Evolutionary conservation across 2,329 filamentous ascomycete genomes (phyloP), one percentile per base, ranked within the genome.

Genomic region (Aspergillus tubingensis): DNA sequence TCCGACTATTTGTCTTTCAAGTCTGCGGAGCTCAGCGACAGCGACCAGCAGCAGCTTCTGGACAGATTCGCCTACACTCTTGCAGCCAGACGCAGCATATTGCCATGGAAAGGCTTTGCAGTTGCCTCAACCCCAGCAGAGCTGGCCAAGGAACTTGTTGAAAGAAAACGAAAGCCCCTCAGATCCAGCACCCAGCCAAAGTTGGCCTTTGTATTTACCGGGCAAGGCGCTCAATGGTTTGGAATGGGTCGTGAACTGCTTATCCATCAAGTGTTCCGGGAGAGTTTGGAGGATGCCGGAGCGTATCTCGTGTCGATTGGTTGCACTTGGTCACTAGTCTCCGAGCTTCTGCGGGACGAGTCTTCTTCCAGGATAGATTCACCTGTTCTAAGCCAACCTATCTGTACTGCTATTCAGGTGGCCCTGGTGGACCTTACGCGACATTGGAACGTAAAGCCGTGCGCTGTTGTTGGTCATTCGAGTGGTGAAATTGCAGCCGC

Each of bases 401-500:
- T 71, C 3, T 73, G 68, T 23, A 71, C 69, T 3, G 67, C 63
- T 10, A 19, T 76, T 11, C 74, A 76, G 39, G 57, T 76, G 7
- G 72, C 70, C 1, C 41, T 76, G 4, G 65, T 74, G 2, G 71
- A 73, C 38, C 63, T 75, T 2, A 47, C 75, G 4, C 56, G 63
- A 1, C 65, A 38, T 68, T 69, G 68, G 55, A 57, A 32, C 4
- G 67, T 76, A 39, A 61, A 62, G 2, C 72, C 72, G 8, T 60
- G 47, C 19, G 58, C 57, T 8, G 71, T 74, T 2, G 62, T 52
- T 2, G 72, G 73, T 4, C 73, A 76, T 44, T 74, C 71, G 0
- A 70, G 69, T 5, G 73, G 73, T 8, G 73, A 76, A 55, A 71
- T 82, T 41, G 79, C 77, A 0, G 79, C 79, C 0, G 79, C 79